A percentile compares a stretch with the other conserved stretches of the same genome.
phyloP scores from a whole-genome alignment of 148 eudicot species.

The Arbutus unedo region DNA sequence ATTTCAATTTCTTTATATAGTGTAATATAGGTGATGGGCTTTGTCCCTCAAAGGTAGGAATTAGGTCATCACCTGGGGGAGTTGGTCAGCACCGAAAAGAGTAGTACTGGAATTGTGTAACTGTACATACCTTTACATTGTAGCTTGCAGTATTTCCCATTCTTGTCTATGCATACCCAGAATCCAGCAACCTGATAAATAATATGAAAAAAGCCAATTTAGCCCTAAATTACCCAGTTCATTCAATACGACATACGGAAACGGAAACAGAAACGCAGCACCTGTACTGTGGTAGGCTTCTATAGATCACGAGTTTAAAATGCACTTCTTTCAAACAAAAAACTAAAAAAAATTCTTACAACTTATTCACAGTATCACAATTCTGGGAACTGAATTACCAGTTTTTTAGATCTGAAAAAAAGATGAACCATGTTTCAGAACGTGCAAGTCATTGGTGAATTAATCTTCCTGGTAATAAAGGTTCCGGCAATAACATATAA shows the following conservation, averaged over 20 bases:
- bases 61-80: background rate
- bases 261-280: too few species aligned
- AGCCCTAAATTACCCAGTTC: background rate
- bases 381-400: background rate
- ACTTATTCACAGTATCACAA: background rate
- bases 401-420: background rate
- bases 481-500: background rate
- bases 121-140: background rate
- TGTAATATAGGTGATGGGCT: slow-evolving; percentile 7
- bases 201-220: background rate
- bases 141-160: background rate
- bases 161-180: background rate
- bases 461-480: background rate
- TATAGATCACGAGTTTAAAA: too few species aligned
- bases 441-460: background rate
- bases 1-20: background rate
- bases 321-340: background rate
- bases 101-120: background rate
- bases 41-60: slow-evolving; percentile 6
- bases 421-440: background rate
- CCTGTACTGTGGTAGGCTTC: background rate
- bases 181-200: background rate
- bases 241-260: background rate
- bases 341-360: background rate
- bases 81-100: background rate